Evolutionary conservation across 75 land plant species (phyloP).

Genomic region (Picea glauca): DNA sequence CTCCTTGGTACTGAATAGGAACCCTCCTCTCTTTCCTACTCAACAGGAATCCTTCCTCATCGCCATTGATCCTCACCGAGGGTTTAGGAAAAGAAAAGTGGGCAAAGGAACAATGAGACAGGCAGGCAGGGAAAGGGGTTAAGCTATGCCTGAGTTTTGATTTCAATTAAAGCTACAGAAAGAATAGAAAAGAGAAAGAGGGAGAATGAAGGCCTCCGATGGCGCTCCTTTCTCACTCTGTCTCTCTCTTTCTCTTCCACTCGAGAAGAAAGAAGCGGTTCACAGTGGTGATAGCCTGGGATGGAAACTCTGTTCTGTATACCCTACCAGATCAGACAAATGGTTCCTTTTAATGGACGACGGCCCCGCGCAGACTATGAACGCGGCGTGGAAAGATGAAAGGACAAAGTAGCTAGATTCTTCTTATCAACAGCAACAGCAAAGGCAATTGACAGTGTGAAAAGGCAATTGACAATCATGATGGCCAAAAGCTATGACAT

Average conservation of each 20-base stretch:
- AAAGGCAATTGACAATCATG: not conserved
- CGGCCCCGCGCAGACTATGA: not conserved
- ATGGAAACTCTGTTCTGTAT: not conserved
- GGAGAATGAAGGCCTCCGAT: not conserved
- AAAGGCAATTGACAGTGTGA: not conserved
- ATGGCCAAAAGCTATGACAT: constrained; percentile 3
- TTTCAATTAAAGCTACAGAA: not conserved
- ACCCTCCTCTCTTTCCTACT: too few relatives aligned
- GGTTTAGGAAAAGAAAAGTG: not conserved
- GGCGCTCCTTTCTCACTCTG: constrained; percentile 8
- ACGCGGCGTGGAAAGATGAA: not conserved
- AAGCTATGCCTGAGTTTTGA: not conserved
- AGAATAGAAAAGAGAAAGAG: not conserved
- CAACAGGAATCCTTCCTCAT: not conserved
- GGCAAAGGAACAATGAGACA: not conserved
- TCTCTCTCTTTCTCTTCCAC: constrained; percentile 2
- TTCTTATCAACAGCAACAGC: too few relatives aligned
- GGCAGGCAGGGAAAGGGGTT: not conserved
- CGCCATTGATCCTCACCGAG: not conserved
- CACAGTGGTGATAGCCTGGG: not conserved
- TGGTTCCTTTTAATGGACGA: not conserved
- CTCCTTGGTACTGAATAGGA: too few relatives aligned
- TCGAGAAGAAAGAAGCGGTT: not conserved
- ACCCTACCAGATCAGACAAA: not conserved
- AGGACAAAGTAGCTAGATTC: not conserved